Percentiles rank a stretch among this genome's conserved stretches.
Conservation (phyloP, 345 rosid species). For the Laguncularia racemosa region DNA sequence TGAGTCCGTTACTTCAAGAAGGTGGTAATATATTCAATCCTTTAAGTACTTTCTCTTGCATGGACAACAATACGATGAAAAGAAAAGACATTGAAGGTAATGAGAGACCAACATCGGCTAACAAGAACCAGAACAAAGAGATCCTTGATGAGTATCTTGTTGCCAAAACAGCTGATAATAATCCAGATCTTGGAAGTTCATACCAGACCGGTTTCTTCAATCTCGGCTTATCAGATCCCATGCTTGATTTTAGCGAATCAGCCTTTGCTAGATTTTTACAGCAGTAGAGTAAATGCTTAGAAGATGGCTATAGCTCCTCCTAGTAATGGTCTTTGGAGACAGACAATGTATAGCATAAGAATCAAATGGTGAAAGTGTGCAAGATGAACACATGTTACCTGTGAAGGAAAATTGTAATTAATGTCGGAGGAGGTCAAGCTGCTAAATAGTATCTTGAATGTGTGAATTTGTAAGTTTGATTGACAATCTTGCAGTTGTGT, state of each 20-base stretch:
- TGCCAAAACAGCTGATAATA: slow-evolving; percentile 1
- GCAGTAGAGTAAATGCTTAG: no score
- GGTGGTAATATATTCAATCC: slow-evolving; percentile 14
- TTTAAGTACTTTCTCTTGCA: slow-evolving; percentile 17
- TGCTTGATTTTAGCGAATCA: slow-evolving; percentile 9
- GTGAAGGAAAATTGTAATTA: no score
- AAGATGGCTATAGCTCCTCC: no score
- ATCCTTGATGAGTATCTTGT: slow-evolving; percentile 10
- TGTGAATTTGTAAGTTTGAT: no score
- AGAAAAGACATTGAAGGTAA: slow-evolving; percentile 18
- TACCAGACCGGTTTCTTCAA: slow-evolving; percentile 18
- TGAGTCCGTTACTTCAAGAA: background rate
- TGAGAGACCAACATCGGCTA: slow-evolving; percentile 10
- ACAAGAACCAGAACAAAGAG: slow-evolving; percentile 10
- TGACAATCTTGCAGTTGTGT: no score
- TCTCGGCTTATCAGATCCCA: slow-evolving; percentile 13
- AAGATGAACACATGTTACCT: no score
- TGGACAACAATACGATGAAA: slow-evolving; percentile 14
- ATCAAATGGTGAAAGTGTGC: no score
- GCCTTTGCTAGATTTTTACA: background rate
- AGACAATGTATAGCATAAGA: background rate
- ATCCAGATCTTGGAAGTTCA: slow-evolving; percentile 14
- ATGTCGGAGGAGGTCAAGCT: no score
- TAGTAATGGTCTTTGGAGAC: slow-evolving; percentile 3
- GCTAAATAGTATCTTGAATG: no score